phyloP scores from a whole-genome alignment of 2,329 filamentous ascomycete genomes.

The Massarina eburnea region DNA sequence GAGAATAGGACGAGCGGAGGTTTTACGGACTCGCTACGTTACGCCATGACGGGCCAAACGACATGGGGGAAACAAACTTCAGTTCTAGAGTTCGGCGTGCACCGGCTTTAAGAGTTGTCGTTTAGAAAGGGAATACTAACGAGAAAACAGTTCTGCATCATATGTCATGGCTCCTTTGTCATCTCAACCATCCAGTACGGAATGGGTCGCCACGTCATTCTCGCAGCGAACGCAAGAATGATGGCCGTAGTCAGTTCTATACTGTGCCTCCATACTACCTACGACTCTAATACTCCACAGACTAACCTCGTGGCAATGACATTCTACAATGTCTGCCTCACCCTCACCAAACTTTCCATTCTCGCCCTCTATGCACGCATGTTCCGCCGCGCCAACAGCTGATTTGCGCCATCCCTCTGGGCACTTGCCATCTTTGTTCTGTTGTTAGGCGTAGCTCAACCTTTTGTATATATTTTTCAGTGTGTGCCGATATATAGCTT shows the following conservation, averaged over 20 bases:
- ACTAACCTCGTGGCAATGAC: constrained; percentile 5
- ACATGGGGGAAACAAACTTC: too few species aligned
- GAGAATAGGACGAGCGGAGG: too few species aligned
- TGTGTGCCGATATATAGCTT: constrained; percentile 12
- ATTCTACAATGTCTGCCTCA: constrained; percentile 12
- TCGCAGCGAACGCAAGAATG: constrained; percentile 2
- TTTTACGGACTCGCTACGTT: too few species aligned
- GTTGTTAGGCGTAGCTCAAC: constrained; percentile 9
- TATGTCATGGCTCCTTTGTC: constrained; percentile 6
- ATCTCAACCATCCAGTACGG: constrained; percentile 2
- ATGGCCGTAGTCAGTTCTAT: constrained; percentile 8
- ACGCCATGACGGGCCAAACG: too few species aligned
- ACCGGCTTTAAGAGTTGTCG: too few species aligned
- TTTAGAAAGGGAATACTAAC: too few species aligned
- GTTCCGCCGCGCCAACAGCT: constrained; percentile 9
- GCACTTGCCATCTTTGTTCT: constrained; percentile 10
- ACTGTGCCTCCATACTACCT: not conserved
- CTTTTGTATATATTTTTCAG: constrained; percentile 12
- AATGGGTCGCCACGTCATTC: constrained; percentile 11
- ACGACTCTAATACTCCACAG: constrained; percentile 4
- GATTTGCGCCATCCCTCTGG: constrained; percentile 11
- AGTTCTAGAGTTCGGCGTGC: too few species aligned
- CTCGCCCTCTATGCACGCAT: constrained; percentile 13
- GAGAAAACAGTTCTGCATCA: constrained; percentile 3
- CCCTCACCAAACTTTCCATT: constrained; percentile 12